Base-by-base conservation (phyloP, 164 flowering plant genomes). In the Stephania cephalantha region DNA sequence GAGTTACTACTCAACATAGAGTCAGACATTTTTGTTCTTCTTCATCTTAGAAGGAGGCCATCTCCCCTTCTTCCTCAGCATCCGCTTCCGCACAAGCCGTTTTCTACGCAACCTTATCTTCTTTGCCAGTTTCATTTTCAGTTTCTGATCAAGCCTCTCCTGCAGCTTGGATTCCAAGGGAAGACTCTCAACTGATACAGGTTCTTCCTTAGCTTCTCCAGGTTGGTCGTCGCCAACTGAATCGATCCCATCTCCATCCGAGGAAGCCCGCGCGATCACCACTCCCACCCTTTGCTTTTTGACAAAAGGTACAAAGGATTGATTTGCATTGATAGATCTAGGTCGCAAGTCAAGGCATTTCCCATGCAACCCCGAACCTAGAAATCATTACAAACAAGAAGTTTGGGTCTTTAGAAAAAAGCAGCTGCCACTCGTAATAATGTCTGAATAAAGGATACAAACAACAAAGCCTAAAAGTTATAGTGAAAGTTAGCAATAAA, bases 21-120 rank as follows among this genome's bases (percentile, higher is more conserved):
- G 31, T 89, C 86, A 93, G 29, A 91, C 94, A 78, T 91, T 93
- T 84, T 89, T 89, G 84, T 82, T 77, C 86, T 91, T 91, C 87
- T 89, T 95, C 94, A 93, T 84, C 89, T 93, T 95, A 1, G 97
- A 90, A 81, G 97, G 99, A 9, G 99, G 97, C 99, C 99, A 95
- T 76, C 97, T 77, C 2, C 97, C 97, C 88, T 91, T 93, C 93
- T 95, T 93, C 86, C 99, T 90, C 89, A 95, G 44, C 18, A 74
- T 79, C 2, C 97, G 84, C 79, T 95, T 95, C 50, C 89, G 87
- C 25, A 93, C 85, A 15, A 95, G 97, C 73, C 91, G 76, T 79
- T 91, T 93, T 77, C 99, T 88, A 42, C 90, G 75, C 30, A 91
- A 88, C 82, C 97, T 83, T 15, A 90, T 85, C 86, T 93, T 93